Evolutionary conservation across 805 yeast species (phyloP), one percentile per base, ranked within the genome.

Genomic region (Nakazawaea peltata): DNA sequence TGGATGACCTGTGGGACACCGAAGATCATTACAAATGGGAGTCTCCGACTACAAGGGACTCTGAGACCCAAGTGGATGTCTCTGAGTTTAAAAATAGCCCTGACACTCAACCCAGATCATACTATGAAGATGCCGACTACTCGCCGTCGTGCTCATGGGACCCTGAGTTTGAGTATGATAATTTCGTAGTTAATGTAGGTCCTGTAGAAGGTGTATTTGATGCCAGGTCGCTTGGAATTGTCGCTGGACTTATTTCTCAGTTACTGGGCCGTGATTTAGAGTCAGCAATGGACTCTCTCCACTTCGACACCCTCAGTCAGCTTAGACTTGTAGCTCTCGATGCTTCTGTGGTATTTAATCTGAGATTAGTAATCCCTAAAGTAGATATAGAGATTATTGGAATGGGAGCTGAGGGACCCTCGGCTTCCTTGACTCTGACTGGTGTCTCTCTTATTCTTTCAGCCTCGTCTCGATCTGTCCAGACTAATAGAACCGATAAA

Each of bases 261-360:
- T 45, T 76, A 23, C 57, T 61, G 17, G 54, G 53, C 13, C 57
- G 60, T 12, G 59, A 69, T 2, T 49, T 76, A 23, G 67, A 65
- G 8, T 61, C 65, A 10, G 61, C 75, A 4, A 57, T 87, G 45
- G 96, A 88, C 51, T 51, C 53, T 13, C 55, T 86, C 12, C 94
- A 88, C 40, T 52, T 72, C 13, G 71, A 73, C 8, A 70, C 81
- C 2, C 63, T 83, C 10, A 53, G 56, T 23, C 56, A 59, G 7
- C 52, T 83, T 18, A 56, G 61, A 18, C 34, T 33, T 6, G 50
- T 57, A 16, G 47, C 67, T 30, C 37, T 45, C 4, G 54, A 59
- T 2, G 36, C 27, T 10, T 56, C 65, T 1, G 44, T 52, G n/a
- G 60, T 66, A 5, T 47, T 50, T 18, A 75, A 69, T 39, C 11